These are phyloP conservation scores for Phytophthora sp. DNA, from an alignment of 352 stramenopile species.

Conservation along the genomic window DNA sequence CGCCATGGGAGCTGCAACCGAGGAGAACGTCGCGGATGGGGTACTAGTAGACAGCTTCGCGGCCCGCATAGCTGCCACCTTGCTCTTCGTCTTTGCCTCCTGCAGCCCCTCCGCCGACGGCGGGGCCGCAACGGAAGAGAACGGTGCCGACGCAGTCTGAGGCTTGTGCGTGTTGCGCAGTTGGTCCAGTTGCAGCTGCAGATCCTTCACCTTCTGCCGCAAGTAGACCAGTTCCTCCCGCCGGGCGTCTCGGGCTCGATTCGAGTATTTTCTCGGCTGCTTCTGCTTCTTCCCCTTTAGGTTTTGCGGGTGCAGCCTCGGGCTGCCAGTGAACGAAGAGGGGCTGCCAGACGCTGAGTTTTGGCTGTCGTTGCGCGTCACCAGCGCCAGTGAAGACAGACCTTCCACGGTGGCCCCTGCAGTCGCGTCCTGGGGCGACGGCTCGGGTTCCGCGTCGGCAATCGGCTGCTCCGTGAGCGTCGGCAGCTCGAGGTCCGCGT, in stretches of 20 bases:
- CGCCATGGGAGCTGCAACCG: constrained; percentile 21
- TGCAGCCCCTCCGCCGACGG: constrained; percentile 16
- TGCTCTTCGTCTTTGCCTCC: constrained; percentile 8
- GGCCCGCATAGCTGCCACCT: constrained; percentile 10
- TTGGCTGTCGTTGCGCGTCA: neutral
- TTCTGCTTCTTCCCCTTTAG: constrained; percentile 22
- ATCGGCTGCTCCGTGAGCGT: constrained; percentile 31
- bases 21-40: constrained; percentile 31
- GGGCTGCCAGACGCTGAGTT: constrained; percentile 2
- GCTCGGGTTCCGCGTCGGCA: neutral
- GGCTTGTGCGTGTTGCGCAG: constrained; percentile 29
- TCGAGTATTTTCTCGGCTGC: constrained; percentile 39
- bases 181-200: constrained; percentile 39
- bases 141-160: constrained; percentile 26
- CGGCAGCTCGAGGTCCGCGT: constrained; percentile 26
- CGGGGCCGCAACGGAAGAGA: constrained; percentile 35
- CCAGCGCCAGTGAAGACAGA: neutral
- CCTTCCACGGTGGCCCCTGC: neutral
- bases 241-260: constrained; percentile 33
- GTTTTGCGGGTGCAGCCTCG: constrained; percentile 1
- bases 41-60: constrained; percentile 13
- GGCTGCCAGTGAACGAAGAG: constrained; percentile 9
- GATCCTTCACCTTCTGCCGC: constrained; percentile 41
- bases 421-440: neutral
- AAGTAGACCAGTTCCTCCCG: constrained; percentile 45